Evolutionary conservation across 2,329 filamentous ascomycete species (phyloP).

Genomic region (Colletotrichum sp.): DNA sequence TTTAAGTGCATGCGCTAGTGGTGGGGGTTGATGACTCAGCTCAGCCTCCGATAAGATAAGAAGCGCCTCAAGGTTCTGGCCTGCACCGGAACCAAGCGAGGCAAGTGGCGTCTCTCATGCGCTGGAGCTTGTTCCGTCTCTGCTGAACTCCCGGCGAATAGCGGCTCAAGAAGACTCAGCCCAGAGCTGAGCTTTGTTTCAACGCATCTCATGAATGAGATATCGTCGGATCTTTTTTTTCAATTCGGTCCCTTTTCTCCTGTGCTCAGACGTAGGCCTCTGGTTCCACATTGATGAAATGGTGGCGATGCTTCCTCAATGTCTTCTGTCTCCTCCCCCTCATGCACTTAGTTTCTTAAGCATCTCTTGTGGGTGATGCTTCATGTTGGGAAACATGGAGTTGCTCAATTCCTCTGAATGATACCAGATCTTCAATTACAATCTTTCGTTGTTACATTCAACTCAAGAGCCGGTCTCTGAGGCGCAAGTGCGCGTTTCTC

Average conservation of each 20-base stretch:
- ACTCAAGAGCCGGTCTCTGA: neutral
- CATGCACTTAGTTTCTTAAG: neutral
- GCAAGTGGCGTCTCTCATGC: slow-evolving; percentile 1
- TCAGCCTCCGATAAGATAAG: neutral
- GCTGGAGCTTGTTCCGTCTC: slow-evolving; percentile 7
- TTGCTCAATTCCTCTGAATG: neutral
- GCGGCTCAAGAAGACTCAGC: neutral
- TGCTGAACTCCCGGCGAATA: slow-evolving; percentile 9
- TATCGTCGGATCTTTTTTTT: slow-evolving; percentile 5
- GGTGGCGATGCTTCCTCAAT: neutral
- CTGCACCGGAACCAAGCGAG: neutral
- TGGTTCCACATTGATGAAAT: neutral
- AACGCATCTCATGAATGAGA: neutral
- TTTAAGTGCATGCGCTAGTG: slow-evolving; percentile 2
- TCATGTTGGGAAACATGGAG: neutral
- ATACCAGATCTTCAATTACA: neutral
- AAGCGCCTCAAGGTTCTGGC: neutral
- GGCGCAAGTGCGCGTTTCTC: neutral
- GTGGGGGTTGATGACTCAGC: slow-evolving; percentile 10
- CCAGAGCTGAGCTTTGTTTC: slow-evolving; percentile 15
- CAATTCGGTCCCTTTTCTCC: neutral
- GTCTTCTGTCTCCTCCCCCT: neutral
- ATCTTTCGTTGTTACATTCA: neutral
- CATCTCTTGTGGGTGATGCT: neutral
- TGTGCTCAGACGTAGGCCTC: neutral